Evolutionary conservation across 1,284 basidiomycete genomes (phyloP).

Genomic region (Cutaneotrichosporon sp.): DNA sequence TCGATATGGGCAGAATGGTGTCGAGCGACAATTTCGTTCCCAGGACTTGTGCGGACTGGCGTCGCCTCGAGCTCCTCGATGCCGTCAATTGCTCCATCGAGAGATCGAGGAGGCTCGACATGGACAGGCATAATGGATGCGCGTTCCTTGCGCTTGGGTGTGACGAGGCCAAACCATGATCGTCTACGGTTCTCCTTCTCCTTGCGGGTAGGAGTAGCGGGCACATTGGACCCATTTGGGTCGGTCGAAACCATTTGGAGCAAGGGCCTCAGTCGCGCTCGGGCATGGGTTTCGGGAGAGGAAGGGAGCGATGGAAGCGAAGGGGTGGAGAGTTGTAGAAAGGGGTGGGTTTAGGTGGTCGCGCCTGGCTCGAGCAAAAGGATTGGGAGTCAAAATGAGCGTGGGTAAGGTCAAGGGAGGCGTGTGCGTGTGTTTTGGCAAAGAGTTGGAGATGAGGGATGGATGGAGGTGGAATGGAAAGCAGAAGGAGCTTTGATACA

Average conservation of each 20-base stretch:
- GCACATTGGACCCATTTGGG: slow-evolving; percentile 6
- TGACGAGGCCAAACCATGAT: slow-evolving; percentile 39
- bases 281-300: background rate
- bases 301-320: background rate
- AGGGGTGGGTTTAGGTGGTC: background rate
- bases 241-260: background rate
- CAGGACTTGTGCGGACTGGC: slow-evolving; percentile 4
- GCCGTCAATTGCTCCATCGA: background rate
- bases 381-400: background rate
- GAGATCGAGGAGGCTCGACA: background rate
- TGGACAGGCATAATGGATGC: background rate
- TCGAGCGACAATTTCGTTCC: background rate
- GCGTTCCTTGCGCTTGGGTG: slow-evolving; percentile 15
- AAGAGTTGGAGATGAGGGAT: background rate
- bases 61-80: slow-evolving; percentile 15
- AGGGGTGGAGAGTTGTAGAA: background rate
- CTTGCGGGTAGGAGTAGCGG: slow-evolving; percentile 24
- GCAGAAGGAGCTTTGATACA: background rate
- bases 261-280: background rate
- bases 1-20: background rate
- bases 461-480: background rate
- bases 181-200: slow-evolving; percentile 21
- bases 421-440: background rate
- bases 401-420: background rate
- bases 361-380: background rate